Evolutionary conservation across 441 rosid genomes (phyloP), one percentile per base, ranked within the genome.

Genomic region (Gossypium schwendimanii): DNA sequence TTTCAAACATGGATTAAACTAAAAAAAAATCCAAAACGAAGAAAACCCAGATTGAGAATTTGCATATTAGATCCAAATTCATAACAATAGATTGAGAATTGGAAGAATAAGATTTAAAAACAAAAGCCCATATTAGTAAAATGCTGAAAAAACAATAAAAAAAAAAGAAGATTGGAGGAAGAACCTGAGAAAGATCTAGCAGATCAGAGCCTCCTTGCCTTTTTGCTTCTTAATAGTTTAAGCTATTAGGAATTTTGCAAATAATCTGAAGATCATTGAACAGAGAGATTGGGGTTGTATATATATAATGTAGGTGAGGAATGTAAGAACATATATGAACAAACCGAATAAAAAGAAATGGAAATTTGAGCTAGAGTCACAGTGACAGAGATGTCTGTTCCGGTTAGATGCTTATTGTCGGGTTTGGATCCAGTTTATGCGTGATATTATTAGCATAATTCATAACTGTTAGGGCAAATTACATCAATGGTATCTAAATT

Each of bases 181-280:
- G 63, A 54, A 69, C 73, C 71, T 67, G 59, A 67, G 54, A 64
- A 26, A n/a, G 9, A 67, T 49, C 52, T 26, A 58, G 53, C 39
- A 5, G 33, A 69, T 45, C 49, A 69, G 18, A 52, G 60, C 3
- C 20, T 47, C 6, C 8, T 14, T 36, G 10, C 49, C 14, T 33
- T 47, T 58, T 3, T 69, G 14, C 10, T 12, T 53, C 33, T 20
- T 1, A 60, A 15, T 15, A 31, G 17, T 28, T 10, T 26, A 57
- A 12, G 6, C 9, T 58, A 44, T 36, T 17, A 26, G 44, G 44
- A 55, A 10, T 10, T 41, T 71, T 60, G 26, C 44, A 11, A 21
- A 20, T 44, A 39, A 39, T 39, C 44, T 44, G 44, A 4, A 21
- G 54, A 64, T 33, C 45, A 41, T 44, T 5, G 12, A 26, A 8